phyloP scores from a whole-genome alignment of 2,329 filamentous ascomycete genomes.

The Penicillium sp. region DNA sequence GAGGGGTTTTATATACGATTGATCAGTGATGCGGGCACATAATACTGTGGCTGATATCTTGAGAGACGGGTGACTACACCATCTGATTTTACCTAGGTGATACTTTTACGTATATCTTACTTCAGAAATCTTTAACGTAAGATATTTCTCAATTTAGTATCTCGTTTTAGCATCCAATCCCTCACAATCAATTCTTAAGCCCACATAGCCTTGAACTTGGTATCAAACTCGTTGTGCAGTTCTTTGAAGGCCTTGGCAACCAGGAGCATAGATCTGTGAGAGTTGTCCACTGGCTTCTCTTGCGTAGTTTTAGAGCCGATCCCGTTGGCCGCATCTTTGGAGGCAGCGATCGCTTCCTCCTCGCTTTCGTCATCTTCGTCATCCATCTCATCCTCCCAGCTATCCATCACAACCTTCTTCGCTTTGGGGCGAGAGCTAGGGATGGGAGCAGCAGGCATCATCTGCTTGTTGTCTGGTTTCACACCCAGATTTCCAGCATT shows the following conservation, averaged over 20 bases:
- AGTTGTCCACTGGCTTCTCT: background rate
- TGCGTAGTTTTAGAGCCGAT: slow-evolving; percentile 3
- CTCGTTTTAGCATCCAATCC: background rate
- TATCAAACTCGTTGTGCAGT: slow-evolving; percentile 35
- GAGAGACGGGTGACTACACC: no score
- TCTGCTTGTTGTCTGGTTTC: background rate
- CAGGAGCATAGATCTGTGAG: slow-evolving; percentile 11
- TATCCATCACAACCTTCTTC: slow-evolving; percentile 16
- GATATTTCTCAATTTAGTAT: background rate
- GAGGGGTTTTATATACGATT: background rate
- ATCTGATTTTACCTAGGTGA: background rate
- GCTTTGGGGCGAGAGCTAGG: background rate
- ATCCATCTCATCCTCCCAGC: slow-evolving; percentile 26
- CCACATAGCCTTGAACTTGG: slow-evolving; percentile 37
- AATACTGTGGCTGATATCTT: background rate
- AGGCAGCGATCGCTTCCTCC: background rate
- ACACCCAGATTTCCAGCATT: background rate
- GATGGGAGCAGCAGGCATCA: background rate
- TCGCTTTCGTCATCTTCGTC: background rate
- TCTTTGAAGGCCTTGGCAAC: slow-evolving; percentile 33
- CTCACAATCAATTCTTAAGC: slow-evolving; percentile 18
- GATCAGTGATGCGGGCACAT: background rate
- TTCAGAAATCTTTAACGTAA: background rate
- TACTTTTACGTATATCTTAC: background rate
- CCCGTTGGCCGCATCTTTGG: background rate